phyloP scores from a whole-genome alignment of 202 grass and related monocot genomes.

The Zizania palustris region DNA sequence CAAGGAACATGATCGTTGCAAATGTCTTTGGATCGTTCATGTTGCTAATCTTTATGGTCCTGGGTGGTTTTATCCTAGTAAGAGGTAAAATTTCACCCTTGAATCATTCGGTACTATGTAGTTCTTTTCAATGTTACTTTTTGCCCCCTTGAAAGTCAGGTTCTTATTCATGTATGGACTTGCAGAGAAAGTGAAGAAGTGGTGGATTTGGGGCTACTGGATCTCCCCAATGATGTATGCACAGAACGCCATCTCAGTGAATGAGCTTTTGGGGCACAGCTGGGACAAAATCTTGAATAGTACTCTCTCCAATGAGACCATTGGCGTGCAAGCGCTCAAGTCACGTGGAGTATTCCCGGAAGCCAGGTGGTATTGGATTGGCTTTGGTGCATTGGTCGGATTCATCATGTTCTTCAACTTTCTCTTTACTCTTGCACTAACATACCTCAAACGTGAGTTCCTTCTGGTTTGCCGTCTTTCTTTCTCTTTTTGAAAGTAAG shows the following conservation, averaged over 20 bases:
- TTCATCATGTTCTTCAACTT: conserved; percentile 74
- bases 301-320: conserved; percentile 37
- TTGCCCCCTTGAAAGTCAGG: no score
- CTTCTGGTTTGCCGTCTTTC: no score
- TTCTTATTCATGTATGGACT: no score
- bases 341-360: conserved; percentile 69
- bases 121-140: no score
- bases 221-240: conserved; percentile 85
- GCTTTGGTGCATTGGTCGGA: conserved; percentile 70
- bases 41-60: conserved; percentile 63
- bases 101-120: no score
- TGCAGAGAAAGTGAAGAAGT: conserved; percentile 65
- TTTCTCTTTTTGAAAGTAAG: no score
- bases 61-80: conserved; percentile 80
- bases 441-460: conserved; percentile 64
- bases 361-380: conserved; percentile 96
- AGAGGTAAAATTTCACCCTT: conserved; percentile 62
- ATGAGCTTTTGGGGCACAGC: conserved; percentile 74
- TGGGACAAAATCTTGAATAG: conserved; percentile 64
- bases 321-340: conserved; percentile 60
- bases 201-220: conserved; percentile 95
- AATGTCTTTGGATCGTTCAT: conserved; percentile 81
- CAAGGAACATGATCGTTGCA: conserved; percentile 76
- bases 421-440: conserved; percentile 69
- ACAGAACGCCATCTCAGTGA: conserved; percentile 75